These are phyloP conservation scores for Phytophthora pisi DNA, from an alignment of 352 stramenopile genomes.

Conservation along the genomic window DNA sequence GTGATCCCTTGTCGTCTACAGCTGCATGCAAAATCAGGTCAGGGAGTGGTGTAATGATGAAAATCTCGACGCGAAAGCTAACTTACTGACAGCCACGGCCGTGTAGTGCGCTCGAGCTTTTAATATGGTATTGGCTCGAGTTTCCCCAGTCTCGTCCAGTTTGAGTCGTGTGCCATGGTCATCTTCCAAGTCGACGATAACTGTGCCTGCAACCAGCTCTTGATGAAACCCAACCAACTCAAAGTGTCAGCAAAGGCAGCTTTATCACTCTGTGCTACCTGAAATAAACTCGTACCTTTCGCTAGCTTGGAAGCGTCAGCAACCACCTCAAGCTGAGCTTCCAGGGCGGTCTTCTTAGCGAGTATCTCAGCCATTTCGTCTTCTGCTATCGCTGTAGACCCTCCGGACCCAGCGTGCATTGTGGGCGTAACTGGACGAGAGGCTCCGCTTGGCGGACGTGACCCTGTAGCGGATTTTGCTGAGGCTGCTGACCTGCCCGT, in stretches of 20 bases:
- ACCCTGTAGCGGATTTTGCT: constrained; percentile 4
- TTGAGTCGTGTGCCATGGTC: constrained; percentile 47
- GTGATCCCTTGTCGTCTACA: constrained; percentile 41
- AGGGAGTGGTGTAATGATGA: not conserved
- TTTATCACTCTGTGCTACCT: not conserved
- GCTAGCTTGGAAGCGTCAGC: constrained; percentile 46
- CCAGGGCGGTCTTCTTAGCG: constrained; percentile 45
- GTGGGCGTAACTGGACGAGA: constrained; percentile 21
- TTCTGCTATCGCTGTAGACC: constrained; percentile 17
- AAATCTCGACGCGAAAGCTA: not conserved
- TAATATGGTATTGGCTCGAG: constrained; percentile 48
- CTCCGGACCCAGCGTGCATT: constrained; percentile 4
- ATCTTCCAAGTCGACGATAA: constrained; percentile 61
- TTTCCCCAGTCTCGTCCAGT: constrained; percentile 49
- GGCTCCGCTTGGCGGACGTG: constrained; percentile 28
- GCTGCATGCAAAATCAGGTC: constrained; percentile 22
- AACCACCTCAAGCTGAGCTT: constrained; percentile 63
- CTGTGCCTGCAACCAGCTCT: constrained; percentile 53
- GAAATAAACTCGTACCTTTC: constrained; percentile 43
- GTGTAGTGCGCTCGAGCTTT: constrained; percentile 53
- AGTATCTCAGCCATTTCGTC: constrained; percentile 31
- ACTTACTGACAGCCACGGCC: constrained; percentile 63
- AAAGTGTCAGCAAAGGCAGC: not conserved
- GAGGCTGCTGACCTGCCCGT: constrained; percentile 8
- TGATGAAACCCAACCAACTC: not conserved